Evolutionary conservation across 768 basidiomycete species (phyloP), one percentile per base, ranked within the genome.

Genomic region (Russula emetica): DNA sequence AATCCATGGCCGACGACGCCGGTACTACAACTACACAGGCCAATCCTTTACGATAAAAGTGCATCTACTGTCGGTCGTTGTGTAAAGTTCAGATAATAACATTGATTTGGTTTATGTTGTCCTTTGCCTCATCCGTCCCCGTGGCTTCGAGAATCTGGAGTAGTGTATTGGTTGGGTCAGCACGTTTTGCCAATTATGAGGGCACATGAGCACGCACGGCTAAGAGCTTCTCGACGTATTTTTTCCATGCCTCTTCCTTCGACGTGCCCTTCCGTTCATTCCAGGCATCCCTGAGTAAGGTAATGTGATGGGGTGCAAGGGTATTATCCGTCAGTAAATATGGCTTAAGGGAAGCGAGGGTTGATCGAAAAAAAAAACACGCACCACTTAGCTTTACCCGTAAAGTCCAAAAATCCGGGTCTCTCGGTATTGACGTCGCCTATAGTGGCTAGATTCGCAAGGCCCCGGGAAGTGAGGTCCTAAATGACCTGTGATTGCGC

Each of bases 341-440:
- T 57, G 60, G 38, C 64, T 63, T 58, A 63, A 58, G 45, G 36
- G 45, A 22, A 58, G 47, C 56, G 52, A 55, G 34, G 30, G n/a
- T 22, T 40, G 40, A 54, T 60, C 56, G 47, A 34, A 5, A 26
- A 22, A 44, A 32, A 8, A 26, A 22, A 36, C 34, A 67, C 76
- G 68, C 76, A 93, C 93, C 94, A 96, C 80, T 98, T 98, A 67
- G 85, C 87, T 77, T 90, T 94, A 68, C 88, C 95, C 24, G 78
- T 76, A 71, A 97, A 95, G 73, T 96, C 92, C 44, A 97, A 72
- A 77, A 94, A 62, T 50, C 92, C 91, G 50, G 90, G 90, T 28
- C 82, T 77, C 28, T 74, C 0, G 57, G 77, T 85, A 73, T 81
- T 87, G 69, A 82, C 80, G 74, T 95, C 87, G 56, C 94, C 94